Evolutionary conservation across 768 basidiomycete species (phyloP).

Genomic region (Auriscalpium orientale): DNA sequence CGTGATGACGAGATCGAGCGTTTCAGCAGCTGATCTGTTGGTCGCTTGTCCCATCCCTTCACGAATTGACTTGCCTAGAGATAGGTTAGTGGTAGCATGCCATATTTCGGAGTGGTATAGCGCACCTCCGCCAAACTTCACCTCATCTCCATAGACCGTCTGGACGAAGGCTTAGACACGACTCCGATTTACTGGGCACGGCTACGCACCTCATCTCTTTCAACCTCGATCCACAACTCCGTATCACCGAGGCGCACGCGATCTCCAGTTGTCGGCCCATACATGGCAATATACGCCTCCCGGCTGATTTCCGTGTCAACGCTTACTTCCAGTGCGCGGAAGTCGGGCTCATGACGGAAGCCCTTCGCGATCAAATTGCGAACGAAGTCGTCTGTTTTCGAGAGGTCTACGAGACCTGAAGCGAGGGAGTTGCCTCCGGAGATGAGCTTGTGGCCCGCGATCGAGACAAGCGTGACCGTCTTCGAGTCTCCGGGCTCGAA

Average conservation of each 20-base stretch:
- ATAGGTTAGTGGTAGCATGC: background rate
- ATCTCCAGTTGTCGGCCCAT: constrained; percentile 91
- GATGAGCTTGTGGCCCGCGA: constrained; percentile 64
- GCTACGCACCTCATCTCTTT: constrained; percentile 60
- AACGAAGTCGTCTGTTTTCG: constrained; percentile 40
- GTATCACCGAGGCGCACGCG: constrained; percentile 85
- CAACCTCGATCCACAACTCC: constrained; percentile 85
- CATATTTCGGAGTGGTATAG: constrained; percentile 4
- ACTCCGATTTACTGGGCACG: background rate
- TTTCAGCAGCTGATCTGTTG: constrained; percentile 53
- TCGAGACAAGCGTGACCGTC: constrained; percentile 72
- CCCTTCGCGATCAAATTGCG: constrained; percentile 44
- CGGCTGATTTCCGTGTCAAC: constrained; percentile 52
- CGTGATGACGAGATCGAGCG: constrained; percentile 89
- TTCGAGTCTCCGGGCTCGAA: constrained; percentile 93
- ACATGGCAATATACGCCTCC: constrained; percentile 86
- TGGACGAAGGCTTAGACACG: constrained; percentile 19
- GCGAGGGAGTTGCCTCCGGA: constrained; percentile 78
- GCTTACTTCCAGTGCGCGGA: constrained; percentile 44
- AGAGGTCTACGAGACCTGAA: constrained; percentile 41
- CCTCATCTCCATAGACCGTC: constrained; percentile 92
- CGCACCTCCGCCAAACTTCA: constrained; percentile 92
- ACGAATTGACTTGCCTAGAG: constrained; percentile 79
- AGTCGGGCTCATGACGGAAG: constrained; percentile 67
- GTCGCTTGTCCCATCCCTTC: constrained; percentile 97